Percentiles rank a stretch among this genome's conserved stretches.
phyloP scores from a whole-genome alignment of 441 rosid species.

The Adansonia madagascariensis region DNA sequence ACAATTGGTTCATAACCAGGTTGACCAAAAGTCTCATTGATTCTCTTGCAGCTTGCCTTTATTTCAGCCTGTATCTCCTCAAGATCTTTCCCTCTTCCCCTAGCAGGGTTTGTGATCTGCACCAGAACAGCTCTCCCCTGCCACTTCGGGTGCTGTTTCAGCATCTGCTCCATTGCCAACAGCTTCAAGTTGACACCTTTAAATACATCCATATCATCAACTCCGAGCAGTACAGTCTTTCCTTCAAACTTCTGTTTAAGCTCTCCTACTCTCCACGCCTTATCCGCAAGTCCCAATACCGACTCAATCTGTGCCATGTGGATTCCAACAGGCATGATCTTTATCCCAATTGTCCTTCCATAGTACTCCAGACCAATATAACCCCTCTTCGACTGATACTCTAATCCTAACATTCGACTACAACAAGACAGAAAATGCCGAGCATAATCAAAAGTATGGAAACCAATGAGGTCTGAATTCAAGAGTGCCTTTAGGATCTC shows the following conservation, averaged over 20 bases:
- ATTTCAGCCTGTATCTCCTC: slow-evolving; percentile 71
- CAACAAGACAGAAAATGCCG: slow-evolving; percentile 82
- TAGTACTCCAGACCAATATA: slow-evolving; percentile 76
- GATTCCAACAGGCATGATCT: slow-evolving; percentile 83
- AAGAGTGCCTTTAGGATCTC: slow-evolving; percentile 74
- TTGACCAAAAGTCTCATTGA: slow-evolving; percentile 58
- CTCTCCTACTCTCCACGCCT: slow-evolving; percentile 74
- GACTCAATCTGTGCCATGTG: slow-evolving; percentile 81
- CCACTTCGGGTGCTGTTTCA: slow-evolving; percentile 78
- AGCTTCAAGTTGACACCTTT: slow-evolving; percentile 78
- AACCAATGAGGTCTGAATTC: slow-evolving; percentile 78
- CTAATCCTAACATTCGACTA: slow-evolving; percentile 75
- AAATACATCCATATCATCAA: slow-evolving; percentile 82
- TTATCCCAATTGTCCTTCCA: slow-evolving; percentile 80
- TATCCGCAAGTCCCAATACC: slow-evolving; percentile 64
- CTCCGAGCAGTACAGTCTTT: slow-evolving; percentile 70
- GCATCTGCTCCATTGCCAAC: slow-evolving; percentile 77
- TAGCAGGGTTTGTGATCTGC: slow-evolving; percentile 78
- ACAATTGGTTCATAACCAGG: slow-evolving; percentile 70
- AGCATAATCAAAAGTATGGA: slow-evolving; percentile 85
- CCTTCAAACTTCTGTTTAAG: slow-evolving; percentile 76
- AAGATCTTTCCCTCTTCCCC: slow-evolving; percentile 70
- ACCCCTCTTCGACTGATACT: slow-evolving; percentile 80
- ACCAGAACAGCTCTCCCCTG: slow-evolving; percentile 71
- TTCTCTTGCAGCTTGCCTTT: slow-evolving; percentile 60